Percentiles rank a stretch among this genome's conserved stretches.
Evolutionary conservation across 208 protist genomes (phyloP).

Genomic region (Crithidia sp.): DNA sequence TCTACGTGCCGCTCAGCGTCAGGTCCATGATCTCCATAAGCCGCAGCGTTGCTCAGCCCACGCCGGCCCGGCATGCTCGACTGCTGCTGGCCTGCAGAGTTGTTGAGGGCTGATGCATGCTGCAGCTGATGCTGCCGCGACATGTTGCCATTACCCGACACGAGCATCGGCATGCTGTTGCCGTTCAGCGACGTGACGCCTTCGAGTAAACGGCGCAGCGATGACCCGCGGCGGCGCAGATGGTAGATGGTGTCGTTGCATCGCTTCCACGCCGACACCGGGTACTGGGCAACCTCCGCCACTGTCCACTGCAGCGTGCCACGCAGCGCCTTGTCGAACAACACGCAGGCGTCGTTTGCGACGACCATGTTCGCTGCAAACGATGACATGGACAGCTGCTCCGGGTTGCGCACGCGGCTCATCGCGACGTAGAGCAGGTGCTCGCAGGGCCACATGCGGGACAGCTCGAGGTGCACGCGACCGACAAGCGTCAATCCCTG

Average conservation of each 20-base stretch:
- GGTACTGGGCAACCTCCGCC: conserved; percentile 50
- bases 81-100: background rate
- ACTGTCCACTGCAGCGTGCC: conserved; percentile 41
- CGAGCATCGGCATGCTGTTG: conserved; percentile 13
- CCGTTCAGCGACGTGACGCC: conserved; percentile 34
- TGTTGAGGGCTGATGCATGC: background rate
- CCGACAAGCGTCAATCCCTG: conserved; percentile 86
- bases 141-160: conserved; percentile 11
- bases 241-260: conserved; percentile 90
- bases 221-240: conserved; percentile 70
- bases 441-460: conserved; percentile 90
- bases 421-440: conserved; percentile 91
- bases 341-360: conserved; percentile 75
- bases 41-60: background rate
- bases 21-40: too few relatives aligned
- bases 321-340: conserved; percentile 71
- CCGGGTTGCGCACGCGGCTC: conserved; percentile 89
- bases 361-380: conserved; percentile 80
- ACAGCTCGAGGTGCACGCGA: conserved; percentile 88
- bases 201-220: conserved; percentile 66
- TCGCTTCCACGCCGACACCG: conserved; percentile 82
- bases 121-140: conserved; percentile 3
- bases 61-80: background rate
- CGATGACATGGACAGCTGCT: conserved; percentile 87
- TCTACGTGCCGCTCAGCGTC: too few relatives aligned